phyloP scores from a whole-genome alignment of 495 filamentous ascomycete species.

The Penicillium verhagenii region DNA sequence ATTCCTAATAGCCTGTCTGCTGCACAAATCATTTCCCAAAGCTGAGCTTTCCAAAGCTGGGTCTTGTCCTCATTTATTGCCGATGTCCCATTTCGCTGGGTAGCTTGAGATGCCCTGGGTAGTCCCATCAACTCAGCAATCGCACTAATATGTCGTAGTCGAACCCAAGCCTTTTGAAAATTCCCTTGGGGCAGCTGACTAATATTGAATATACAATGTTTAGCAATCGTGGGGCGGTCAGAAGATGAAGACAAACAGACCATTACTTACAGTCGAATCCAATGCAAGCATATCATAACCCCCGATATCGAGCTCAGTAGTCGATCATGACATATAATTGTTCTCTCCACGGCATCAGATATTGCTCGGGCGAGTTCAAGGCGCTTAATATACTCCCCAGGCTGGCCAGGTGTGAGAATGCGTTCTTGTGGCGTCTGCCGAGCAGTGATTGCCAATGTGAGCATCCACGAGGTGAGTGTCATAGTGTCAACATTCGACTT shows the following conservation, averaged over 20 bases:
- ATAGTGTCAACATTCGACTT: conserved; percentile 21
- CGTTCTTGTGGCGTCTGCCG: conserved; percentile 18
- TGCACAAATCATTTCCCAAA: conserved; percentile 30
- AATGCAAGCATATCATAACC: conserved; percentile 21
- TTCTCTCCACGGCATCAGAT: conserved; percentile 21
- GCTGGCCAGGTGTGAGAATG: background rate
- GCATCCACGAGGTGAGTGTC: conserved; percentile 22
- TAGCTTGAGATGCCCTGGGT: conserved; percentile 11
- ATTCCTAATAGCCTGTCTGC: conserved; percentile 28
- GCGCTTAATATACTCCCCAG: background rate
- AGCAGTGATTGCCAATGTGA: conserved; percentile 24
- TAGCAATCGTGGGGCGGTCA: background rate
- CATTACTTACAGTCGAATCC: conserved; percentile 23
- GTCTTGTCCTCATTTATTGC: conserved; percentile 9
- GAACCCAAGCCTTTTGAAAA: conserved; percentile 27
- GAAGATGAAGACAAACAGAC: background rate
- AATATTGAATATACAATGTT: background rate
- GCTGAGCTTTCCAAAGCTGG: conserved; percentile 12
- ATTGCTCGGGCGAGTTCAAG: conserved; percentile 13
- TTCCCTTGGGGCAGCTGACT: conserved; percentile 27
- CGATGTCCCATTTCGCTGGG: conserved; percentile 1
- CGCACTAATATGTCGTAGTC: conserved; percentile 24
- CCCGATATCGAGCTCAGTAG: conserved; percentile 20
- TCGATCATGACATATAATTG: conserved; percentile 20
- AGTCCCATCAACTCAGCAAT: conserved; percentile 32